phyloP scores from a whole-genome alignment of 495 filamentous ascomycete species.

The Aspergillus carlsbadensis region DNA sequence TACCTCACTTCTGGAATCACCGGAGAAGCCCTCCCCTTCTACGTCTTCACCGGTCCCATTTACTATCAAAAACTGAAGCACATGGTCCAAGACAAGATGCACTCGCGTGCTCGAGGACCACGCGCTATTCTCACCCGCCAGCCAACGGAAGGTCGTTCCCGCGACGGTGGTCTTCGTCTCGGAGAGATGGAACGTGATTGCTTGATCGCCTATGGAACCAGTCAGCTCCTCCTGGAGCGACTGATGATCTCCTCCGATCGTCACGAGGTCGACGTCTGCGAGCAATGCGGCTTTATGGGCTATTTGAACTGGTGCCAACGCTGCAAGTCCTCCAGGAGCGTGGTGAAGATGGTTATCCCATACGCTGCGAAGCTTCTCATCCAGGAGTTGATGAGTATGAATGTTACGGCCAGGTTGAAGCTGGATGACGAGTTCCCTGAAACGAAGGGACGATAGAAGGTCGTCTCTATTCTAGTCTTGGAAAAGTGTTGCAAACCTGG shows the following conservation, averaged over 20 bases:
- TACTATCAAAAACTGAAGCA: slow-evolving; percentile 99
- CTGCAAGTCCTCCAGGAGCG: slow-evolving; percentile 75
- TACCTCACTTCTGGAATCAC: slow-evolving; percentile 95
- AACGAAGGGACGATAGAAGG: slow-evolving; percentile 37
- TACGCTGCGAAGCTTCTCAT: slow-evolving; percentile 97
- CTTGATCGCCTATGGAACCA: slow-evolving; percentile 91
- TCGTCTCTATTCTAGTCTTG: background rate
- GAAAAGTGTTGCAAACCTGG: slow-evolving; percentile 13
- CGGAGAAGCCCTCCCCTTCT: slow-evolving; percentile 86
- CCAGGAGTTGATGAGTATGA: slow-evolving; percentile 97
- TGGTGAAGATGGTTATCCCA: slow-evolving; percentile 93
- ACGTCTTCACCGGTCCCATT: slow-evolving; percentile 98
- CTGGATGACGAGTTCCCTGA: slow-evolving; percentile 89
- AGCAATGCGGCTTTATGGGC: slow-evolving; percentile 89
- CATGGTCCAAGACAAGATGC: slow-evolving; percentile 99
- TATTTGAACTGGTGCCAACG: slow-evolving; percentile 90
- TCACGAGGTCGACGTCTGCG: slow-evolving; percentile 89
- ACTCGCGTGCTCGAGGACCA: slow-evolving; percentile 86
- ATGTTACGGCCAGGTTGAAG: slow-evolving; percentile 81
- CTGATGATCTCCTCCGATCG: slow-evolving; percentile 92
- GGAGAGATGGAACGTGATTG: slow-evolving; percentile 99
- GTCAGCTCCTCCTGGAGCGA: slow-evolving; percentile 87
- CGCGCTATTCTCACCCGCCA: slow-evolving; percentile 90
- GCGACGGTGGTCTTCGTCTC: slow-evolving; percentile 87
- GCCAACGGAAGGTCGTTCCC: slow-evolving; percentile 91